Base-by-base conservation (phyloP, 441 rosid species). In the Brassica hybrid region DNA sequence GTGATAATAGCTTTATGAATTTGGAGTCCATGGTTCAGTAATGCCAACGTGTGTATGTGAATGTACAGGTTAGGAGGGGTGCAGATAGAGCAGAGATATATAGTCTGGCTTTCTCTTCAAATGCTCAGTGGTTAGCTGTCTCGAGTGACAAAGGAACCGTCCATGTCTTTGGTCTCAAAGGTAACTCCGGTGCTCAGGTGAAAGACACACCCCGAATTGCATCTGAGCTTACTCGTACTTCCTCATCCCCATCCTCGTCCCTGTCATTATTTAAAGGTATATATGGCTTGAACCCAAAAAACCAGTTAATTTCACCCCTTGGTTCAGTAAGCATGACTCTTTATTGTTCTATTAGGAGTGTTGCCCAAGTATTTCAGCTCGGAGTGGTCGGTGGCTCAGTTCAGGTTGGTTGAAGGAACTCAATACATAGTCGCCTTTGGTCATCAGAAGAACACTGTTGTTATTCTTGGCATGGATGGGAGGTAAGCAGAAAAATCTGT, bases 351-450 rank as follows among this genome's bases (percentile, higher is more conserved):
- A 72, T 75, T 84, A 95, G 99, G 99, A 48, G 98, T 95, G 50
- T 76, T 95, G 69, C 98, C 98, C 3, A 92, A 88, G 88, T 94
- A 94, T 88, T 94, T 94, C 81, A 94, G 95, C 83, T 94, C 98
- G 1, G 97, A 92, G 76, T 92, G 98, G 98, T 94, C 98, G 7
- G 94, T 94, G 74, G 98, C 97, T 57, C 93, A 92, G 86, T 94
- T 90, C 82, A 89, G 88, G 50, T 87, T 94, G 80, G 84, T 84
- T 36, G 98, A 94, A 82, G 97, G 97, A 63, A 90, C 89, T 63
- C 91, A 87, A 7, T 89, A 90, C 83, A 76, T 88, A 73, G 99
- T 91, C 67, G 98, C 98, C 58, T 95, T 95, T 82, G 97, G 99
- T 56, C 99, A 93, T 72, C 88, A 87, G 69, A 91, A 89, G 86